Base-by-base conservation (phyloP, 768 basidiomycete species). In the Podaxis sp. region DNA sequence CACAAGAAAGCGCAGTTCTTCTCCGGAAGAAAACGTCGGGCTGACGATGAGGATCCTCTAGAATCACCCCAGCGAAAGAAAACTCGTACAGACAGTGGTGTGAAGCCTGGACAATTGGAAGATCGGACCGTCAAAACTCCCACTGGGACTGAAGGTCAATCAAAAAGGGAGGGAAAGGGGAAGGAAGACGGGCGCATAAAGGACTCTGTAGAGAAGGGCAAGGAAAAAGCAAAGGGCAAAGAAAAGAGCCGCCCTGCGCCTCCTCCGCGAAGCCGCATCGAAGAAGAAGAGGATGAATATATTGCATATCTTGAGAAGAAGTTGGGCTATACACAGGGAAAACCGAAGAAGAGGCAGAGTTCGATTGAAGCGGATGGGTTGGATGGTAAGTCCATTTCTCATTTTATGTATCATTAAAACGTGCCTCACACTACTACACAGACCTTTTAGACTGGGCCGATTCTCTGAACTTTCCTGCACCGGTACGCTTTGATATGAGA, bases 271-370 rank as follows among this genome's bases (percentile, higher is more conserved):
- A 64, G 61, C 19, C 67, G 47, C 27, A 53, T 63, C 2, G 76
- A 92, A 64, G 74, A 79, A 33, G 82, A 89, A 37, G 96, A 98
- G 67, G 94, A 96, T 68, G 81, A 82, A 0, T 93, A 96, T 70
- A 97, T 98, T 49, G 82, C 86, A 0, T 88, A 90, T 74, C 76
- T 97, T 11, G 96, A 98, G 72, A 78, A 82, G 0, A 89, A 88
- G 72, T 81, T 97, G 17, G 87, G 91, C 2, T 79, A 87, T 67
- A 55, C 72, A 38, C 76, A 81, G 61, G 70, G 76, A 50, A 73
- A 76, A 59, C 74, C 76, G 59, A 73, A 78, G 61, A 75, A 77
- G 57, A 80, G 81, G 65, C 81, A 72, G 17, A 79, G 74, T 25
- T 76, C 74, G 0, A 71, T 80, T 37, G 88, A 86, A 41, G 85